A percentile compares a stretch with the other conserved stretches of the same genome.
These are phyloP conservation scores for Maudiozyma saulgeensis DNA, from an alignment of 805 yeast genomes.

Conservation along the genomic window DNA sequence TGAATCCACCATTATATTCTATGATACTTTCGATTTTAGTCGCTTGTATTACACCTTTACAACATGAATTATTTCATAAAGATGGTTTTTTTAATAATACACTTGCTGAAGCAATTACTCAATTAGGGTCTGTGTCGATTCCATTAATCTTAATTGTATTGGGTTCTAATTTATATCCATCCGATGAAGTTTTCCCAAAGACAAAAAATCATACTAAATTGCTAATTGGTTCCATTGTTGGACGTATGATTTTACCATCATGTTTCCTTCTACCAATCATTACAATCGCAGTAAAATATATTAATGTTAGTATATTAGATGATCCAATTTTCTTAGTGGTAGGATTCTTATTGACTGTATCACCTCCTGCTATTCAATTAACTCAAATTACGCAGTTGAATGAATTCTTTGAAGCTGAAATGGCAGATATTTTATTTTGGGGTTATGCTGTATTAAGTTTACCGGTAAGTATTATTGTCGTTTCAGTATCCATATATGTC, in stretches of 20 bases:
- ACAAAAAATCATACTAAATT: conserved; percentile 53
- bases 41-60: conserved; percentile 55
- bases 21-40: conserved; percentile 61
- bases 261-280: conserved; percentile 57
- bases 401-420: conserved; percentile 66
- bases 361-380: conserved; percentile 79
- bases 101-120: conserved; percentile 49
- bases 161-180: conserved; percentile 71
- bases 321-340: conserved; percentile 77
- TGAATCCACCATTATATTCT: conserved; percentile 81
- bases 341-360: conserved; percentile 61
- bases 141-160: conserved; percentile 67
- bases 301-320: conserved; percentile 59
- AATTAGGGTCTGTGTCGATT: conserved; percentile 65
- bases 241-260: conserved; percentile 74
- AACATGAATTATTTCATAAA: conserved; percentile 46
- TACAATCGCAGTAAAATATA: conserved; percentile 51
- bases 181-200: conserved; percentile 56
- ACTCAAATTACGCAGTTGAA: conserved; percentile 75
- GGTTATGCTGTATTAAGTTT: conserved; percentile 68
- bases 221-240: conserved; percentile 57
- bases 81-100: conserved; percentile 60
- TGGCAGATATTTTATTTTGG: conserved; percentile 77
- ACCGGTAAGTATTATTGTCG: conserved; percentile 67
- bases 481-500: conserved; percentile 50